Evolutionary conservation across 192 early-diverging fungal species (phyloP).

Genomic region (Coemansia sp.): DNA sequence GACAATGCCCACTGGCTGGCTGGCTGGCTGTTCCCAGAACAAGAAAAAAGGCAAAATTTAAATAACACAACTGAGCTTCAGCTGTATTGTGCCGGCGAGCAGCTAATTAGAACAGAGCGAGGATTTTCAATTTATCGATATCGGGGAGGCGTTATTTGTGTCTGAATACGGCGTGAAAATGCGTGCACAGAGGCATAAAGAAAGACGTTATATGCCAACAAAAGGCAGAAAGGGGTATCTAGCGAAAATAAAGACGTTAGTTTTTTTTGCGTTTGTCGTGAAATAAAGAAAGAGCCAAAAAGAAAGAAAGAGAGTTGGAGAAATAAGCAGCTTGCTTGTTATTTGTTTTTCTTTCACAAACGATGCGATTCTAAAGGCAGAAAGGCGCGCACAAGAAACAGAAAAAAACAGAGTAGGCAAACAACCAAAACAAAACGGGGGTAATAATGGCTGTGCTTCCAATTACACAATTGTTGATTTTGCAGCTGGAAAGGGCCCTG

Average conservation of each 20-base stretch:
- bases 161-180: neutral
- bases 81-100: neutral
- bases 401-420: neutral
- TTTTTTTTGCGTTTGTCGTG: neutral
- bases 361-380: neutral
- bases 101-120: neutral
- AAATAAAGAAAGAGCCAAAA: constrained; percentile 1
- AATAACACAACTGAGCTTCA: neutral
- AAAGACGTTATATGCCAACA: neutral
- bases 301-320: constrained; percentile 7
- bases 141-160: neutral
- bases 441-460: neutral
- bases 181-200: too few relatives aligned
- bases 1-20: neutral
- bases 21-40: neutral
- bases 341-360: neutral
- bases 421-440: constrained; percentile 3
- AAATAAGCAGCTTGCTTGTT: neutral
- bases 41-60: neutral
- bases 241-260: constrained; percentile 1
- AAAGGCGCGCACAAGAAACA: neutral
- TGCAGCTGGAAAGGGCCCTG: neutral
- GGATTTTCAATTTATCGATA: neutral
- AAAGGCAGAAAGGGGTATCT: neutral
- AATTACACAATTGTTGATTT: neutral